Conservation (phyloP, 2,329 filamentous ascomycete genomes). For the Fusarium chlamydosporum region DNA sequence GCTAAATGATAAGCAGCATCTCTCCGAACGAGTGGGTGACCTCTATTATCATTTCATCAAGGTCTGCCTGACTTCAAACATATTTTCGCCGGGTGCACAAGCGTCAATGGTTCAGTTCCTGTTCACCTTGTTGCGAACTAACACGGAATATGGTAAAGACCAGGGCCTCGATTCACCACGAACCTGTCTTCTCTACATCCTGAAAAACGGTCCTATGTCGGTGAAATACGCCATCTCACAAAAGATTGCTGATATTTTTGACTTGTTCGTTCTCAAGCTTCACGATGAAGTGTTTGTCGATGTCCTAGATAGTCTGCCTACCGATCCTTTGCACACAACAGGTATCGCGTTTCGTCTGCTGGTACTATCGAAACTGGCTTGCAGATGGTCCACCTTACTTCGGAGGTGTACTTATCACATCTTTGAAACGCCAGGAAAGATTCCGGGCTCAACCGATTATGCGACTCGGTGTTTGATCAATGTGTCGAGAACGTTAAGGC, state of each 20-base stretch:
- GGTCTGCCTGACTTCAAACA: conserved; percentile 74
- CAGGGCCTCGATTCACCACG: conserved; percentile 71
- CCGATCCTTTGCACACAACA: conserved; percentile 77
- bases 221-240: conserved; percentile 83
- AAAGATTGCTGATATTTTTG: conserved; percentile 80
- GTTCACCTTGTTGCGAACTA: conserved; percentile 75
- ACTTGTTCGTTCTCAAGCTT: conserved; percentile 82
- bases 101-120: conserved; percentile 77
- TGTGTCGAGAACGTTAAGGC: conserved; percentile 74
- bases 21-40: conserved; percentile 78
- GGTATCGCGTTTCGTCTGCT: conserved; percentile 88
- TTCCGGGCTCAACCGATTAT: conserved; percentile 75
- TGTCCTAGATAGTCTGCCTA: conserved; percentile 83
- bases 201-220: conserved; percentile 74
- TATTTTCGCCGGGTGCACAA: conserved; percentile 78
- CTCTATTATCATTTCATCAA: conserved; percentile 85
- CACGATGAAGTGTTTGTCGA: conserved; percentile 90
- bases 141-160: conserved; percentile 75
- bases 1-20: conserved; percentile 69
- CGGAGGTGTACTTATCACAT: conserved; percentile 92
- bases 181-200: conserved; percentile 80
- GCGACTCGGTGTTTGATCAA: conserved; percentile 78
- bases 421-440: conserved; percentile 87
- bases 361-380: conserved; percentile 81
- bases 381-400: conserved; percentile 86